Conservation (phyloP, 768 basidiomycete species). For the Amanita rimosa region DNA sequence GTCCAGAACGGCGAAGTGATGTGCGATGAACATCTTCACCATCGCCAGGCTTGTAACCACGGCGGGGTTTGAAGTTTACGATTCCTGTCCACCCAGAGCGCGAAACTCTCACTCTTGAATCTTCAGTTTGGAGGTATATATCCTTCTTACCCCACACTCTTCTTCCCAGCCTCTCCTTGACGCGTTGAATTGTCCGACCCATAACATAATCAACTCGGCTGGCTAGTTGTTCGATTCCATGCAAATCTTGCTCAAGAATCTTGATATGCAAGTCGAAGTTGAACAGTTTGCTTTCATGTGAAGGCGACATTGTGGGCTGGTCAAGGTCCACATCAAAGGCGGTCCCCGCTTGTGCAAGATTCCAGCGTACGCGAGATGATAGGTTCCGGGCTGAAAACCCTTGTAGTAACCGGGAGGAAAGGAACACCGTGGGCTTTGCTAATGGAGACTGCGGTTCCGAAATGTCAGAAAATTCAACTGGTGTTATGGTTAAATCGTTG, state of each 20-base stretch:
- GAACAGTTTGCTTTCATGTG: slow-evolving; percentile 25
- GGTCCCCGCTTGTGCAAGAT: slow-evolving; percentile 6
- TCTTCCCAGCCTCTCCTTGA: slow-evolving; percentile 74
- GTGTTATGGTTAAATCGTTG: neutral
- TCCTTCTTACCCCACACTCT: slow-evolving; percentile 55
- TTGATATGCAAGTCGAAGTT: slow-evolving; percentile 43
- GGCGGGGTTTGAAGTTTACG: slow-evolving; percentile 34
- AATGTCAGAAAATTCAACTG: neutral
- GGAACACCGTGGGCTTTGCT: neutral
- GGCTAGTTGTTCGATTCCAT: slow-evolving; percentile 35
- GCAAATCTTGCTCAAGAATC: slow-evolving; percentile 44
- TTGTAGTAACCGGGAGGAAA: neutral
- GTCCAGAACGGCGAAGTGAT: neutral
- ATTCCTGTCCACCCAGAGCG: slow-evolving; percentile 36
- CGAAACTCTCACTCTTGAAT: slow-evolving; percentile 21
- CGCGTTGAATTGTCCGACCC: slow-evolving; percentile 42
- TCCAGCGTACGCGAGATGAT: neutral
- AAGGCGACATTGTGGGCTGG: neutral
- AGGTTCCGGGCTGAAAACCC: neutral
- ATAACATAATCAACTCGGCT: slow-evolving; percentile 28
- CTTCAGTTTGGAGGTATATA: slow-evolving; percentile 33
- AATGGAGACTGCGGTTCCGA: neutral
- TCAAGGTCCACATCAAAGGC: slow-evolving; percentile 28
- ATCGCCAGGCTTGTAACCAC: neutral
- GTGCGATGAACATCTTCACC: neutral